Conservation (phyloP, 345 rosid genomes). For the Streptanthus diversifolius region DNA sequence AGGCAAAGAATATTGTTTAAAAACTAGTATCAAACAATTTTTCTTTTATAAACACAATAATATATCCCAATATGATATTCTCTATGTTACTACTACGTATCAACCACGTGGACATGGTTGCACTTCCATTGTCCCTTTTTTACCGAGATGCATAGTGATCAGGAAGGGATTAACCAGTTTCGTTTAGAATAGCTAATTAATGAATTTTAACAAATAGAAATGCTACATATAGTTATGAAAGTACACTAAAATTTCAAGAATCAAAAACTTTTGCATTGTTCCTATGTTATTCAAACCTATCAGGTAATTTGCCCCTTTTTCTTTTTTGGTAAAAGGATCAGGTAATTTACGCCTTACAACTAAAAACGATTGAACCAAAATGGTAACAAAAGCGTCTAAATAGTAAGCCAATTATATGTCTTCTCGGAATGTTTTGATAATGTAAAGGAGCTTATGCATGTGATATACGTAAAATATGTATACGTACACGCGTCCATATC, state of each 20-base stretch:
- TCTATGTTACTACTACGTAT: background rate
- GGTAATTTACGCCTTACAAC: background rate
- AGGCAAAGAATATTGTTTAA: too few relatives aligned
- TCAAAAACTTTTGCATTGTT: too few relatives aligned
- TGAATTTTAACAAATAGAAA: background rate
- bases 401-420: slow-evolving; percentile 2
- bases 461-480: slow-evolving; percentile 26
- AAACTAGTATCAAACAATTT: too few relatives aligned
- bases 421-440: background rate
- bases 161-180: background rate
- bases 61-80: background rate
- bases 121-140: background rate
- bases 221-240: background rate
- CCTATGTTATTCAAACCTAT: too few relatives aligned
- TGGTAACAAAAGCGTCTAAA: background rate
- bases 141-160: background rate
- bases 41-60: too few relatives aligned
- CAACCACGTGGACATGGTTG: background rate
- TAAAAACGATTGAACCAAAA: background rate
- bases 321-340: too few relatives aligned
- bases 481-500: slow-evolving; percentile 26
- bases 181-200: background rate
- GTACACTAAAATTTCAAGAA: background rate
- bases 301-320: too few relatives aligned
- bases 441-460: slow-evolving; percentile 27